Evolutionary conservation across 2,329 filamentous ascomycete genomes (phyloP).

Genomic region (Cordyceps farinosa): DNA sequence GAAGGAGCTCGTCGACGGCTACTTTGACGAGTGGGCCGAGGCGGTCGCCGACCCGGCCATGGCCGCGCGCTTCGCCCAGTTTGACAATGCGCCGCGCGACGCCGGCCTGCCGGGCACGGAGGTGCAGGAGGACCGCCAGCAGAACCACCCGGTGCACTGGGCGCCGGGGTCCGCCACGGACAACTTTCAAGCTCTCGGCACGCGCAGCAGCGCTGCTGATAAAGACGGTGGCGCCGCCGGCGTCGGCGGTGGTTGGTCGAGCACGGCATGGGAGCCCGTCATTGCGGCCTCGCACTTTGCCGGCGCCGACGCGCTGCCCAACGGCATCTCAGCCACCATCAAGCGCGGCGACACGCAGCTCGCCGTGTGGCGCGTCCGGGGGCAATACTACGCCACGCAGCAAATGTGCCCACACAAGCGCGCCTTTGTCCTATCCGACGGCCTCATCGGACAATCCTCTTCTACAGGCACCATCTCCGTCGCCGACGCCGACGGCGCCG

Average conservation of each 20-base stretch:
- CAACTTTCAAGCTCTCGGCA: slow-evolving; percentile 66
- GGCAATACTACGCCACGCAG: slow-evolving; percentile 79
- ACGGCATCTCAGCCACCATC: slow-evolving; percentile 71
- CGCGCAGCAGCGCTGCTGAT: slow-evolving; percentile 14
- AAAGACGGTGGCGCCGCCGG: slow-evolving; percentile 51
- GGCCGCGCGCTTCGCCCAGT: slow-evolving; percentile 71
- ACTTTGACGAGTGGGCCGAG: slow-evolving; percentile 91
- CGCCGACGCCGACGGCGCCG: slow-evolving; percentile 24
- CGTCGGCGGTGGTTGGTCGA: slow-evolving; percentile 43
- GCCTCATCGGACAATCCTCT: slow-evolving; percentile 68
- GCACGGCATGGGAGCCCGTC: slow-evolving; percentile 72
- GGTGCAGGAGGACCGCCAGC: slow-evolving; percentile 65
- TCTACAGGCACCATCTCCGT: not conserved
- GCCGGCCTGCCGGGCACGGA: slow-evolving; percentile 70
- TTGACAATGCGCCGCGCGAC: slow-evolving; percentile 71
- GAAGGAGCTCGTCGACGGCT: slow-evolving; percentile 76
- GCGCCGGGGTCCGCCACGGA: slow-evolving; percentile 59
- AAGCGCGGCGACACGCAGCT: slow-evolving; percentile 88
- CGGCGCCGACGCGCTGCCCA: slow-evolving; percentile 58
- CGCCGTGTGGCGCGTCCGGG: slow-evolving; percentile 78
- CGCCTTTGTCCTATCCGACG: slow-evolving; percentile 84
- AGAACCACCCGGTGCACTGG: slow-evolving; percentile 75
- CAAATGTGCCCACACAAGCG: slow-evolving; percentile 96
- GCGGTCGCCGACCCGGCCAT: slow-evolving; percentile 67
- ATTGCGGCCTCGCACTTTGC: slow-evolving; percentile 68